Percentiles rank a stretch among this genome's conserved stretches.
Conservation (phyloP, 2,329 filamentous ascomycete species). For the Scytalidium lignicola region DNA sequence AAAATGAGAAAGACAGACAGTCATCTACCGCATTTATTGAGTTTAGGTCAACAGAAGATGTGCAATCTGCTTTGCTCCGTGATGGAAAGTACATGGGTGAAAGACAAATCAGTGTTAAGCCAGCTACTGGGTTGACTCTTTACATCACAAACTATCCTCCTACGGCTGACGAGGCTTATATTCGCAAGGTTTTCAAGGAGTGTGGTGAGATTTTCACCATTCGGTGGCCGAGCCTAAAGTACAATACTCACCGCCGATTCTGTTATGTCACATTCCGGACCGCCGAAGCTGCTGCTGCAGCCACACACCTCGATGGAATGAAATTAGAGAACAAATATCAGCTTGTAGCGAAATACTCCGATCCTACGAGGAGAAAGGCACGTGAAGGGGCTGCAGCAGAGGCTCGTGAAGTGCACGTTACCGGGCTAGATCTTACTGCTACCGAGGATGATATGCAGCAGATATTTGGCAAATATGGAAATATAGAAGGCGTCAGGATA, state of each 20-base stretch:
- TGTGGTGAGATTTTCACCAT: slow-evolving; percentile 82
- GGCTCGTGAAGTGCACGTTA: slow-evolving; percentile 78
- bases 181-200: slow-evolving; percentile 62
- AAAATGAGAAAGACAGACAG: slow-evolving; percentile 54
- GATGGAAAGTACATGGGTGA: slow-evolving; percentile 76
- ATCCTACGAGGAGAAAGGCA: slow-evolving; percentile 71
- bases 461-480: slow-evolving; percentile 71
- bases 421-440: slow-evolving; percentile 57
- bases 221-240: slow-evolving; percentile 87
- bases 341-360: slow-evolving; percentile 75
- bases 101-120: slow-evolving; percentile 65
- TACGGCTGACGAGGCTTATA: slow-evolving; percentile 63
- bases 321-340: slow-evolving; percentile 62
- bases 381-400: slow-evolving; percentile 80
- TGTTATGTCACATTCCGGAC: slow-evolving; percentile 90
- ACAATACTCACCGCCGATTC: slow-evolving; percentile 82
- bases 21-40: slow-evolving; percentile 74
- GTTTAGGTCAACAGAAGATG: slow-evolving; percentile 76
- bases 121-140: slow-evolving; percentile 74
- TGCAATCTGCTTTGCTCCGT: slow-evolving; percentile 71
- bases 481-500: slow-evolving; percentile 66
- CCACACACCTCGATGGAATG: slow-evolving; percentile 67
- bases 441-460: slow-evolving; percentile 65
- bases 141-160: slow-evolving; percentile 90
- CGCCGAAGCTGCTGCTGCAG: slow-evolving; percentile 61